phyloP scores from a whole-genome alignment of 805 yeast genomes.

The Komagataella ulmi region DNA sequence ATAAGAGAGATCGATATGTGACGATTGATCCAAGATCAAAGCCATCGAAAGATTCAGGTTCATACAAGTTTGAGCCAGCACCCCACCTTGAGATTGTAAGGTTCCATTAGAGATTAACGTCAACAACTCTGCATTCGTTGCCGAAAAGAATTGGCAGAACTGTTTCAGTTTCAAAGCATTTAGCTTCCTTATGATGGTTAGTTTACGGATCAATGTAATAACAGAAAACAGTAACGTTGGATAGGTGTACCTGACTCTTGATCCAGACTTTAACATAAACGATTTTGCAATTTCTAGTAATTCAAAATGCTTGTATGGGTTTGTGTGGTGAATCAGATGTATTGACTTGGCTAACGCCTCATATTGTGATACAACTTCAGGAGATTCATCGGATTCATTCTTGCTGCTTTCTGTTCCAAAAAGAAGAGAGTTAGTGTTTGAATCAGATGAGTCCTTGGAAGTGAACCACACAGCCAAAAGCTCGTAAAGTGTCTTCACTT shows the following conservation, averaged over 20 bases:
- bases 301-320: constrained; percentile 30
- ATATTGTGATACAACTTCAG: constrained; percentile 30
- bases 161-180: constrained; percentile 9
- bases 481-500: constrained; percentile 46
- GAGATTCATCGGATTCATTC: constrained; percentile 13
- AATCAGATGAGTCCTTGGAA: constrained; percentile 2
- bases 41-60: constrained; percentile 55
- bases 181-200: constrained; percentile 15
- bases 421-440: constrained; percentile 5
- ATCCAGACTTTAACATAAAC: constrained; percentile 39
- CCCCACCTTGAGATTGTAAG: not conserved
- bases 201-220: constrained; percentile 43
- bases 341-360: constrained; percentile 58
- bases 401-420: constrained; percentile 12
- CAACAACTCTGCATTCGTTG: constrained; percentile 56
- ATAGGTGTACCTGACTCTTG: constrained; percentile 49
- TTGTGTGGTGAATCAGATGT: constrained; percentile 43
- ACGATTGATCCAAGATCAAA: constrained; percentile 64
- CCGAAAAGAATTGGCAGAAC: constrained; percentile 63
- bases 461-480: constrained; percentile 28
- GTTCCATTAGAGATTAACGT: constrained; percentile 16
- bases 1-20: constrained; percentile 59
- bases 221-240: constrained; percentile 62
- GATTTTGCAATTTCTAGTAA: constrained; percentile 31
- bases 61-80: constrained; percentile 18